Base-by-base conservation (phyloP, 2,329 filamentous ascomycete genomes). In the Alternaria alternata region DNA sequence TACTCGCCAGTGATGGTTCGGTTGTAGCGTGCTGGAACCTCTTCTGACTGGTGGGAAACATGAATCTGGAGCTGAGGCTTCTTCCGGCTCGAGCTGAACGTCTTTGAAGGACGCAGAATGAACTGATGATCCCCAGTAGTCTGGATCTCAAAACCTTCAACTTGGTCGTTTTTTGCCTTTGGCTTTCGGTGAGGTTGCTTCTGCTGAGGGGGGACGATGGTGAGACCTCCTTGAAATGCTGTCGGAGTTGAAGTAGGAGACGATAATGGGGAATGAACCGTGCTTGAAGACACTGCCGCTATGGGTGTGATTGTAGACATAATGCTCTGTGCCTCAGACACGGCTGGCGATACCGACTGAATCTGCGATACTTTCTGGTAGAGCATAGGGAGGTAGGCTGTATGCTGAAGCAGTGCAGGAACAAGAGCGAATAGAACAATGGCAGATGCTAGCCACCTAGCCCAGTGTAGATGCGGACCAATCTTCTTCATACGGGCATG, bases 121-220 rank as follows among this genome's bases (percentile, higher is more conserved):
- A 87, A 81, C 65, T 86, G 83, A 48, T 81, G 81, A 61, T 86
- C 82, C 5, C 83, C 84, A 62, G 86, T 79, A n/a, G 82, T 79
- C 60, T 85, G 80, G n/a, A 87, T 77, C 59, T 85, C 81, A 67
- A 86, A 87, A 11, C 75, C 72, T 39, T 80, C 78, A 3, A 75
- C 73, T 16, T 78, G 73, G 20, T 72, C 75, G 12, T 48, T 39
- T 39, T 69, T 65, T 24, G 64, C 59, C 57, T 64, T 63, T 5
- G 26, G 18, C 44, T 62, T 63, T 34, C 41, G 43, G 41, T 58
- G 62, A 22, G 36, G 51, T 28, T 60, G 57, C 38, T 62, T 61
- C 34, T 56, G 39, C 41, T 51, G 52, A 44, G 60, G 51, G 6
- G 66, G 54, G 16, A 68, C 54, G 12, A 69, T 41, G 7, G 66